Evolutionary conservation across 257 asterid species (phyloP), one percentile per base, ranked within the genome.

Genomic region (Solanum rostratum): DNA sequence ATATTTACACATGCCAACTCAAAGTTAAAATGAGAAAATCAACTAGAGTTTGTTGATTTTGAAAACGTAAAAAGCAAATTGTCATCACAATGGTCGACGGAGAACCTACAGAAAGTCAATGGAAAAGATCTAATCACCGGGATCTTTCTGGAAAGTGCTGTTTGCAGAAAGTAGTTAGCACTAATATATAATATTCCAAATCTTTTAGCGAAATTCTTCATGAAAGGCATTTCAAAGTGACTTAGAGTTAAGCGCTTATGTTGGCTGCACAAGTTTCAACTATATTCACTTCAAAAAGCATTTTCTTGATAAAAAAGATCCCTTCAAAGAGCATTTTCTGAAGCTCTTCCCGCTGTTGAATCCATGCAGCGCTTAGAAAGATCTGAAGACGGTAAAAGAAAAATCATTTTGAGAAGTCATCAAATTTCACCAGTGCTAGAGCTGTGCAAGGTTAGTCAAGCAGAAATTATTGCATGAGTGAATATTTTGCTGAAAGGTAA

Each of bases 351-450:
- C 59, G 62, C 76, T 83, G 87, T 85, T 74, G 81, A 74, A 52
- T 84, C 68, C 24, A 7, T 88, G 93, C 98, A 96, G 99, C 91
- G 85, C 82, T 88, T 96, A 90, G 98, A 92, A 83, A 90, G 90
- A 88, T 88, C 90, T 87, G 98, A 89, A 87, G 92, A 90, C 84
- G 96, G 93, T 84, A 92, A 92, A 90, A 90, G 89, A 92, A 96
- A 91, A 92, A 88, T 93, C 86, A 68, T 83, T 79, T 84, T 96
- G 87, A 93, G 90, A 90, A 93, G 97, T 88, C 97, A 95, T 89
- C 97, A 93, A 3, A 93, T 96, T 53, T 91, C 95, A 82, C 97
- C 98, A 33, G 88, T 95, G 85, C 90, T 96, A 59, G 99, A 96
- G 92, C 88, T 92, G 37, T 96, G 98, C 89, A 93, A 93, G 96